These are phyloP conservation scores for Pholiota microspora DNA, from an alignment of 768 basidiomycete genomes.

Conservation along the genomic window DNA sequence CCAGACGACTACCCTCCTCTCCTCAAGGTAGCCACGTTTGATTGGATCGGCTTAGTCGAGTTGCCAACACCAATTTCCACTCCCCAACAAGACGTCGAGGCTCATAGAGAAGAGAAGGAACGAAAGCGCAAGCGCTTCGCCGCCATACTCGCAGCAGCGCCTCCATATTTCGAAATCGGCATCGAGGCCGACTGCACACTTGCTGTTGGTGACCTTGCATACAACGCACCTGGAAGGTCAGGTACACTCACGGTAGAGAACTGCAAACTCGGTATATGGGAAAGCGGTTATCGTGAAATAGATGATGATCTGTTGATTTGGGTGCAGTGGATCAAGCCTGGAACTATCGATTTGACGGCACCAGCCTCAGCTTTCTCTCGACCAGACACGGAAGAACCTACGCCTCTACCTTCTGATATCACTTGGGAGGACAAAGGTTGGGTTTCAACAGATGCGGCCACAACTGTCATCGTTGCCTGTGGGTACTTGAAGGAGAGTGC, in stretches of 20 bases:
- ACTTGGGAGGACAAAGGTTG: not conserved
- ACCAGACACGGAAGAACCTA: not conserved
- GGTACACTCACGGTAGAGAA: not conserved
- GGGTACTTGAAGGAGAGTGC: not conserved
- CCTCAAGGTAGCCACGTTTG: not conserved
- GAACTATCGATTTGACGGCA: not conserved
- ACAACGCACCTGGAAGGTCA: not conserved
- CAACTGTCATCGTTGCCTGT: not conserved
- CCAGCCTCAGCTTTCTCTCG: not conserved
- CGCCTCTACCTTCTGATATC: not conserved
- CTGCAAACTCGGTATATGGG: constrained; percentile 5
- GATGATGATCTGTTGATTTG: constrained; percentile 2
- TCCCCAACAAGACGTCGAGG: not conserved
- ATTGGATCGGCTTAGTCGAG: constrained; percentile 2
- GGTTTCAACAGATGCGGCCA: not conserved
- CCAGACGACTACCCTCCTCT: constrained; percentile 1
- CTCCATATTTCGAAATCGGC: constrained; percentile 1
- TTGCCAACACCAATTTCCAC: not conserved
- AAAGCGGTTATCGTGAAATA: constrained; percentile 1
- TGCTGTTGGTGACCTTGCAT: not conserved
- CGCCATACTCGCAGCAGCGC: constrained; percentile 1
- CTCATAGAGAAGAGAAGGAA: not conserved
- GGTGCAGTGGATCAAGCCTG: not conserved
- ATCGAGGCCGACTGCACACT: not conserved
- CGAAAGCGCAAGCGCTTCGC: constrained; percentile 5